Evolutionary conservation across 768 basidiomycete species (phyloP).

Genomic region (Symmetrospora coprosmae): DNA sequence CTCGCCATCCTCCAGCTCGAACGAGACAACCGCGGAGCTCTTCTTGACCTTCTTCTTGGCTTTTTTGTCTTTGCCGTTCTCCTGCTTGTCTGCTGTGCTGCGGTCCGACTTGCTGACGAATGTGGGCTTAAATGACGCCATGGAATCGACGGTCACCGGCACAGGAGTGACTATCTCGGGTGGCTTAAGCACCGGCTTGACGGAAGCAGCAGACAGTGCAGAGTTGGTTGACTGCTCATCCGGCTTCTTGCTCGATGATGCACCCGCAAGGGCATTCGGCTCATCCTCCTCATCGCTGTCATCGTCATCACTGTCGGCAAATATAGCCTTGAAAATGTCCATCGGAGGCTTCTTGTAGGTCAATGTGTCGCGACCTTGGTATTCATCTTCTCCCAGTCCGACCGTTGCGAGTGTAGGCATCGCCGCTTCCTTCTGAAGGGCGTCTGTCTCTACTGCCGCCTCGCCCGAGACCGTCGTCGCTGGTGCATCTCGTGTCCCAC

Average conservation of each 20-base stretch:
- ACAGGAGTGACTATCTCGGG: slow-evolving; percentile 20
- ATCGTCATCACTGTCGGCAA: slow-evolving; percentile 85
- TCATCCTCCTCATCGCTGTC: slow-evolving; percentile 52
- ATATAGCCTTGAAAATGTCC: slow-evolving; percentile 95
- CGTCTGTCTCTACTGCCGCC: slow-evolving; percentile 44
- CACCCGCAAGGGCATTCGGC: slow-evolving; percentile 32
- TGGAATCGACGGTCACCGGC: slow-evolving; percentile 19
- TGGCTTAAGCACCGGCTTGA: neutral
- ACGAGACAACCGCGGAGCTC: slow-evolving; percentile 51
- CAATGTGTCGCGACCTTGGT: slow-evolving; percentile 70
- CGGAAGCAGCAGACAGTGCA: neutral
- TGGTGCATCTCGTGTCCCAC: slow-evolving; percentile 21
- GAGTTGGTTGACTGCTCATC: neutral
- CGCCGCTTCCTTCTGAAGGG: no score
- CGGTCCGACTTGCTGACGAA: slow-evolving; percentile 49
- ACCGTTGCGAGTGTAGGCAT: slow-evolving; percentile 50
- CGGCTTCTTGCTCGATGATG: slow-evolving; percentile 10
- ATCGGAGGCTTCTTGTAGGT: slow-evolving; percentile 76
- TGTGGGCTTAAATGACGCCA: slow-evolving; percentile 70
- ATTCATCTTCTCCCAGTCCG: slow-evolving; percentile 81
- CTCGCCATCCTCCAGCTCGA: slow-evolving; percentile 55
- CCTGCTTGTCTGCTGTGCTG: slow-evolving; percentile 39
- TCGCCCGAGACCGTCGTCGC: slow-evolving; percentile 4
- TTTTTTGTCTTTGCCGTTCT: slow-evolving; percentile 36
- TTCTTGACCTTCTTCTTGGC: slow-evolving; percentile 45